These are phyloP conservation scores for Lipomyces starkeyi DNA, from an alignment of 805 yeast species.

Conservation along the genomic window DNA sequence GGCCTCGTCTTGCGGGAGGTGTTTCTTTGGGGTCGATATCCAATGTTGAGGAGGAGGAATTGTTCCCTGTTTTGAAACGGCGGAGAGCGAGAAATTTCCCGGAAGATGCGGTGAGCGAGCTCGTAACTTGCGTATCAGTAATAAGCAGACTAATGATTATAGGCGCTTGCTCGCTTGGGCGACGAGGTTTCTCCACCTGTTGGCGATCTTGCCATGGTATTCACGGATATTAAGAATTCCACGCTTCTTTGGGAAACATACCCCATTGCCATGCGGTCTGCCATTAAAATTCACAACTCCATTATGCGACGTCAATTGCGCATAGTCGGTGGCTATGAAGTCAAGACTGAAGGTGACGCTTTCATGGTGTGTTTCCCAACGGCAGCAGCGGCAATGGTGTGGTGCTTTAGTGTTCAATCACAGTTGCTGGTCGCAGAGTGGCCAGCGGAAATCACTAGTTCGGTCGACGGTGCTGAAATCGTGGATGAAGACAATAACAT, in stretches of 20 bases:
- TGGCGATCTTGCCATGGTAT: slow-evolving; percentile 93
- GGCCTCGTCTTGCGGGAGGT: slow-evolving; percentile 30
- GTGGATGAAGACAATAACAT: slow-evolving; percentile 62
- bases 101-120: slow-evolving; percentile 25
- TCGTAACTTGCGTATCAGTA: not conserved
- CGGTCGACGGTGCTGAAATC: slow-evolving; percentile 82
- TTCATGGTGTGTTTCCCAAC: slow-evolving; percentile 97
- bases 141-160: slow-evolving; percentile 40
- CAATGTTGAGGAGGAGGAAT: slow-evolving; percentile 43
- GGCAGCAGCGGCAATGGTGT: slow-evolving; percentile 83
- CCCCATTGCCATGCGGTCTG: slow-evolving; percentile 94
- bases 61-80: slow-evolving; percentile 46
- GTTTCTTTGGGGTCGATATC: slow-evolving; percentile 28
- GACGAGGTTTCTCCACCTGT: slow-evolving; percentile 90
- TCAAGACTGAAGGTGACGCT: slow-evolving; percentile 99
- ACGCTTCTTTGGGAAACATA: slow-evolving; percentile 91
- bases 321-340: slow-evolving; percentile 96
- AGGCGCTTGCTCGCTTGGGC: slow-evolving; percentile 35
- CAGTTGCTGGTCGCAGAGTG: slow-evolving; percentile 85
- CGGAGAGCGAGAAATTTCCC: slow-evolving; percentile 51
- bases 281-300: slow-evolving; percentile 90
- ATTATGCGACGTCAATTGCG: slow-evolving; percentile 93
- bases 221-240: slow-evolving; percentile 95
- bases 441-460: slow-evolving; percentile 90
- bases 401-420: slow-evolving; percentile 94